A percentile compares a stretch with the other conserved stretches of the same genome.
phyloP scores from a whole-genome alignment of 345 rosid genomes.

The Murraya paniculata region DNA sequence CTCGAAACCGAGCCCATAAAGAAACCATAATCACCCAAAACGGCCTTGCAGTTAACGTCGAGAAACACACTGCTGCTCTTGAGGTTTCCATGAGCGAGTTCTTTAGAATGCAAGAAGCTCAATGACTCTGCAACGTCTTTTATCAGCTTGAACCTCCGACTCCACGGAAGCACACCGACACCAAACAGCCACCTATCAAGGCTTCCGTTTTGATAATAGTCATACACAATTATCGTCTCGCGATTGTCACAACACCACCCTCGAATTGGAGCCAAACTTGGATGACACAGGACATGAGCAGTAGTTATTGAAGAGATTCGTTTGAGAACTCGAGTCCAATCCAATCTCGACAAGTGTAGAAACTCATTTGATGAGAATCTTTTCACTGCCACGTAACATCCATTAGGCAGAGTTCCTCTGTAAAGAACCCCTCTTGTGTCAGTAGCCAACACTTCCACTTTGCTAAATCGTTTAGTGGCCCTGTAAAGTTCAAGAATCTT shows the following conservation, averaged over 20 bases:
- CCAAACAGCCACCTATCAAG: conserved; percentile 23
- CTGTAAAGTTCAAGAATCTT: conserved; percentile 10
- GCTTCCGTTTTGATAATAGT: conserved; percentile 23
- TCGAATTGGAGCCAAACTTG: conserved; percentile 15
- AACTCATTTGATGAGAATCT: conserved; percentile 14
- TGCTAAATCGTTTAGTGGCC: conserved; percentile 14
- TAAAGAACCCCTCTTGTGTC: conserved; percentile 15
- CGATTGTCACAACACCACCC: conserved; percentile 23
- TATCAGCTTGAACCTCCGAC: conserved; percentile 8
- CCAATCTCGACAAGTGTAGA: not conserved
- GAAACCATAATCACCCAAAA: conserved; percentile 23
- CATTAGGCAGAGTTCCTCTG: conserved; percentile 21
- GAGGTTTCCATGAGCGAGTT: conserved; percentile 18
- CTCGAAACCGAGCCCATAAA: not conserved
- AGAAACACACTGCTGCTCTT: conserved; percentile 11
- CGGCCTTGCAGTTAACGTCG: not conserved
- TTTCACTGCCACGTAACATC: conserved; percentile 14
- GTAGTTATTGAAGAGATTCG: conserved; percentile 15
- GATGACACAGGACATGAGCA: not conserved
- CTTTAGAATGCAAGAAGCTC: conserved; percentile 20
- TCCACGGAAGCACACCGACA: conserved; percentile 24
- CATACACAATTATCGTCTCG: conserved; percentile 13
- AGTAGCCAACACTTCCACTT: conserved; percentile 1
- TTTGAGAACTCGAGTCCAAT: conserved; percentile 5
- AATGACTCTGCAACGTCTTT: conserved; percentile 15